Base-by-base conservation (phyloP, 78 protist species). In the Dictyostelium firmibasis region DNA sequence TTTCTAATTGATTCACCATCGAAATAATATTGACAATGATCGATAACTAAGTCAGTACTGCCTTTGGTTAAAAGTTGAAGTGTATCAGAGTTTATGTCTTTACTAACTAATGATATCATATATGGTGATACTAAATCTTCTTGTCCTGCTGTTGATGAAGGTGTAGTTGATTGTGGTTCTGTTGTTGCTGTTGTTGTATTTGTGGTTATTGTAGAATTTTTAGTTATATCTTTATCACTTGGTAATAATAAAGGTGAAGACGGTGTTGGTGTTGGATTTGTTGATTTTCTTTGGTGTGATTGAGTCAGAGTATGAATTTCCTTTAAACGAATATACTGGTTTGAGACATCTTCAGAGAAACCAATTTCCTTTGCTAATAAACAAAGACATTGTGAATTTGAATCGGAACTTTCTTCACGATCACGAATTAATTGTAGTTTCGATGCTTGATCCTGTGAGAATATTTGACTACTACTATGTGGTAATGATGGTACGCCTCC, bases 321-420 rank as follows among this genome's bases (percentile, higher is more conserved):
- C 43, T 93, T 93, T 20, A 93, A 64, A 41, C 79, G 53, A 50
- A 53, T 62, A 53, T 75, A 93, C 72, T 85, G 87, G 23, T 82
- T 83, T 35, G 87, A 57, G 7, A 82, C 96, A 33, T 93, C 96
- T 8, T 93, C 88, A 38, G 92, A 81, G 82, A 93, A 93, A 9
- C 96, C 96, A 86, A 93, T 93, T 44, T 93, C 96, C 78, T 81
- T 84, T 7, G 93, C 96, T 64, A 93, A 41, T 25, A 86, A 60
- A 85, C 96, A 93, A 16, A 93, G 96, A 64, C 96, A 93, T 53
- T 93, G 96, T 2, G 81, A 57, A 85, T 84, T 86, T 91, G 86
- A 70, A 50, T 75, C 78, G 5, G 88, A 81, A 33, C 81, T 85
- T 57, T 76, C 92, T 43, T 93, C 96, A 27, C 96, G 85, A 36